Evolutionary conservation across 768 basidiomycete species (phyloP).

Genomic region (Leucogyrophana mollusca): DNA sequence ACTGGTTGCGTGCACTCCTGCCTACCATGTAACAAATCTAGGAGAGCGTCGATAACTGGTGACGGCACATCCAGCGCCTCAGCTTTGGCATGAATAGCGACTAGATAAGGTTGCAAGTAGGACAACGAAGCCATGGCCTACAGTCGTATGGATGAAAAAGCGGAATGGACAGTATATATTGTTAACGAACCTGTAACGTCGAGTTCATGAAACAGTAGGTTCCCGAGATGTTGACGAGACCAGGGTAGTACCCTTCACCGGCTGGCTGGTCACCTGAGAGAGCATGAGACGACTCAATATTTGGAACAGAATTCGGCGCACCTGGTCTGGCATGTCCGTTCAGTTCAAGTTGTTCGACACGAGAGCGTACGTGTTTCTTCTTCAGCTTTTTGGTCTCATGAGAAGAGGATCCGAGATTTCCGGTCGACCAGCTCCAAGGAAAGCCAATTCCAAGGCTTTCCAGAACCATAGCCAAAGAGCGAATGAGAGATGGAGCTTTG

Average conservation of each 20-base stretch:
- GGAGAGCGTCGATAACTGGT: conserved; percentile 81
- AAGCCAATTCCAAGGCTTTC: conserved; percentile 53
- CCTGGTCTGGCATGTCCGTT: conserved; percentile 32
- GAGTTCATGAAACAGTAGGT: conserved; percentile 99
- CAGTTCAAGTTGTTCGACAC: conserved; percentile 56
- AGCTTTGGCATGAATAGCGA: conserved; percentile 71
- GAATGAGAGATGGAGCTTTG: conserved; percentile 26
- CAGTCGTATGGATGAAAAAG: conserved; percentile 3
- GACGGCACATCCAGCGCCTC: conserved; percentile 80
- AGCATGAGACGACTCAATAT: neutral
- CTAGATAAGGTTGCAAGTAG: conserved; percentile 79
- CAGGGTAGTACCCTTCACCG: conserved; percentile 67
- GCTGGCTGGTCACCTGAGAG: conserved; percentile 7
- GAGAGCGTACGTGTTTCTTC: conserved; percentile 51
- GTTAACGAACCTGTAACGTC: conserved; percentile 70
- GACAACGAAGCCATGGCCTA: conserved; percentile 90
- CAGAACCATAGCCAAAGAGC: conserved; percentile 49
- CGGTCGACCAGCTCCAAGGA: conserved; percentile 63
- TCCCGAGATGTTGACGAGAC: conserved; percentile 93
- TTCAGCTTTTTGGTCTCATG: conserved; percentile 43
- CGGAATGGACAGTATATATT: neutral
- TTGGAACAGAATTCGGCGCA: conserved; percentile 11
- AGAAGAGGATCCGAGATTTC: conserved; percentile 19
- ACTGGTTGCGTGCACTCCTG: conserved; percentile 1
- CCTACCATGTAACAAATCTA: conserved; percentile 67